Evolutionary conservation across 2,329 filamentous ascomycete species (phyloP), one percentile per base, ranked within the genome.

Genomic region (Lanzia echinophila): DNA sequence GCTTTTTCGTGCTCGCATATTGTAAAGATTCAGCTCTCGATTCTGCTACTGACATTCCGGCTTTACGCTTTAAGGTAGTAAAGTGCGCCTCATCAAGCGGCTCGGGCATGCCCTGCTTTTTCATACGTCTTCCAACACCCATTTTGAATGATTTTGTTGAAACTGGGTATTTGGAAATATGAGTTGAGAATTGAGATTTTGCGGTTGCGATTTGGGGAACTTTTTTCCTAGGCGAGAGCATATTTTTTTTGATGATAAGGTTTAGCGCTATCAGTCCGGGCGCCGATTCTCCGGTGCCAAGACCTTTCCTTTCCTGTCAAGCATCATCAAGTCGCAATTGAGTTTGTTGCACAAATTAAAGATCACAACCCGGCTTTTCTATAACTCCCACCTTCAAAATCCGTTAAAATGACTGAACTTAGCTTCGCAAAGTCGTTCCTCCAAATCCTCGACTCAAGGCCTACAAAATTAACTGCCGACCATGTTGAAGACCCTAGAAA

Each of bases 61-160:
- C 83, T 77, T 97, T 97, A 69, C 91, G 83, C 81, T 97, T 96
- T 58, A 86, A 71, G 67, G 85, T 90, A 48, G 84, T 84, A 65
- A 86, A 84, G 66, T 87, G 82, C 61, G 83, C 81, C 68, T 96
- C 89, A 61, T 94, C 89, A 61, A 96, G 79, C 60, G 87, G 79
- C 66, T 87, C 82, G 51, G 94, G 94, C 60, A 86, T 79, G 53
- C 90, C 92, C 80, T 97, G 94, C 75, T 96, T 96, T 72, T 91
- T 88, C 86, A 96, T 95, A 66, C 91, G 89, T 70, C 90, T 87
- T 70, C 90, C 88, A 58, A 84, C 82, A 76, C 90, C 91, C 91
- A 96, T 96, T 67, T 70, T 83, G 69, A 69, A 61, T 22, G 34
- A 53, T 19, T 31, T 43, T 50, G 15, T 15, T 17, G 36, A 28